Base-by-base conservation (phyloP, 371 early-diverging fungal species). In the Lichtheimia ornata region DNA sequence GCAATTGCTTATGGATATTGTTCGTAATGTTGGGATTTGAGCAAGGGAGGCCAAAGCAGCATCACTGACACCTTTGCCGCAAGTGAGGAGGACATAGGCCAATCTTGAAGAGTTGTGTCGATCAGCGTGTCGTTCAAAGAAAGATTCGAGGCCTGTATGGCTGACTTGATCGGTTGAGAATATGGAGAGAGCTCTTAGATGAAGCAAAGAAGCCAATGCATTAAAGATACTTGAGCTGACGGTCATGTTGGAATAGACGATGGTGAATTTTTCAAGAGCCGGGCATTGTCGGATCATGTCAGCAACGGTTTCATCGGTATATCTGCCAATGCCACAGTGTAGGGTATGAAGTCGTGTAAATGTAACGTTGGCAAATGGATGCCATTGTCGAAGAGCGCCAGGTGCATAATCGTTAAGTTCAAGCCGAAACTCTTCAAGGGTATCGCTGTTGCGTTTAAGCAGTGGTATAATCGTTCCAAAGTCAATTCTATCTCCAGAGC, bases 401-500 rank as follows among this genome's bases (percentile, higher is more conserved):
- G 47, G 47, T n/a, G 42, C 57, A 43, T 56, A 35, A 14, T 42
- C 57, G 9, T 25, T 47, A 5, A 47, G 17, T 22, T 47, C 47
- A 47, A 47, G 47, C 5, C 47, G 47, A 22, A 47, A 47, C 47
- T 47, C 47, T 22, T 47, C 18, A n/a, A 47, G 47, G n/a, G 47
- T 47, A 18, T 47, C 11, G 47, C 47, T 47, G 47, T 47, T 47
- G 22, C 47, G 47, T 22, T 22, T 47, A n/a, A 47, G 57, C 6
- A 41, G 57, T 11, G 22, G 45, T 22, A 45, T 56, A 45, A 47
- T 47, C n/a, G 47, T 22, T 47, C 47, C 47, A 47, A 47, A 47
- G 6, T 47, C 47, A n/a, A 47, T 22, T 22, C 17, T n/a, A 11
- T 47, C 47, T 18, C 47, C 47, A 47, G n/a, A 47, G 17, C 47